Evolutionary conservation across 1,284 basidiomycete genomes (phyloP).

Genomic region (Sanghuangporus weigelae): DNA sequence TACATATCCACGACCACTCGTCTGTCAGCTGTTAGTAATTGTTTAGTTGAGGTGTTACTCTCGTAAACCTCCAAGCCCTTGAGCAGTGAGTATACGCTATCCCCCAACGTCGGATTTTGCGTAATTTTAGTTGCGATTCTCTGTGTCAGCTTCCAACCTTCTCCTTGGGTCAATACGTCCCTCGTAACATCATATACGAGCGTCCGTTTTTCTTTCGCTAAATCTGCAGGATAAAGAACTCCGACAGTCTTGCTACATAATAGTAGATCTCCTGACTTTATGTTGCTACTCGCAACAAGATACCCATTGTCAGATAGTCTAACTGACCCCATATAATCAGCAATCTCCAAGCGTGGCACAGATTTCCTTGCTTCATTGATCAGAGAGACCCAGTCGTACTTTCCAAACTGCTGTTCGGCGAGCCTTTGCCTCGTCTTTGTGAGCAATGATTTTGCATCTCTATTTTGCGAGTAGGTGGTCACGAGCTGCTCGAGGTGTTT

Average conservation of each 20-base stretch:
- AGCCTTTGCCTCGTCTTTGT: conserved; percentile 3
- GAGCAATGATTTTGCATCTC: conserved; percentile 5
- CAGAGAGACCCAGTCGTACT: conserved; percentile 14
- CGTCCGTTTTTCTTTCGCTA: conserved; percentile 3
- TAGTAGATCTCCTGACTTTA: conserved; percentile 16
- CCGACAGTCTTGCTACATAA: conserved; percentile 11
- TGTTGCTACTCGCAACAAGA: not conserved
- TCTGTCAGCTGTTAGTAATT: not conserved
- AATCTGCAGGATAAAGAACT: conserved; percentile 13
- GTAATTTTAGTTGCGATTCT: conserved; percentile 2
- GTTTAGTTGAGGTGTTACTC: not conserved
- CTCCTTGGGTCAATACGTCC: conserved; percentile 1
- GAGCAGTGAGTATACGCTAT: not conserved
- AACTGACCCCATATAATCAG: conserved; percentile 11
- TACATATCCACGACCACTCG: conserved; percentile 11
- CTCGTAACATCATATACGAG: conserved; percentile 11
- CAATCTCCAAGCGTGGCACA: conserved; percentile 8
- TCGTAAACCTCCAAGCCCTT: conserved; percentile 10
- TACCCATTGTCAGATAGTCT: not conserved
- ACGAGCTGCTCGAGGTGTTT: conserved; percentile 6
- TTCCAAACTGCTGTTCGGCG: conserved; percentile 11
- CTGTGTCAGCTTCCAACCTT: conserved; percentile 13
- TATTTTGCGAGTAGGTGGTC: conserved; percentile 7
- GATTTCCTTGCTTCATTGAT: conserved; percentile 12
- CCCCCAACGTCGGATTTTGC: not conserved